Conservation (phyloP, 2,329 filamentous ascomycete genomes). For the Ophidiomyces ophidiicola region DNA sequence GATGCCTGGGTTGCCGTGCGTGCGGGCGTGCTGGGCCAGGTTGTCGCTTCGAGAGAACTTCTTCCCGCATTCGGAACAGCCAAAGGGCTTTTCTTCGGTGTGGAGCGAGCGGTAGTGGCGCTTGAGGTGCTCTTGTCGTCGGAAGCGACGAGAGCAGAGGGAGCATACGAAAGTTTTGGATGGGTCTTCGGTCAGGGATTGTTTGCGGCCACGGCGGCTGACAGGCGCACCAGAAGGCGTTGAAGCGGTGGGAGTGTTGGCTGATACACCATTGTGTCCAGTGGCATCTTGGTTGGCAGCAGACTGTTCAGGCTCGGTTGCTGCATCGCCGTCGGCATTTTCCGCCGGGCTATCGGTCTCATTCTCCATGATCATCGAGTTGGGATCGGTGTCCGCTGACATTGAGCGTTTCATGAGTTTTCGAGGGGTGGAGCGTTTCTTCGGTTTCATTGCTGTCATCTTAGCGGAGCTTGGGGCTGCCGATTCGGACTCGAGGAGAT, state of each 20-base stretch:
- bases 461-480: constrained; percentile 41
- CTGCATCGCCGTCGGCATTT: constrained; percentile 36
- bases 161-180: constrained; percentile 98
- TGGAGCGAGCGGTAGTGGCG: constrained; percentile 96
- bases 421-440: constrained; percentile 34
- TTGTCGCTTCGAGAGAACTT: constrained; percentile 98
- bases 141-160: constrained; percentile 91
- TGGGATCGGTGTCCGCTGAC: constrained; percentile 21
- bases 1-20: constrained; percentile 79
- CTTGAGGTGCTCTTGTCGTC: constrained; percentile 96
- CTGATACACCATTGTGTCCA: constrained; percentile 37
- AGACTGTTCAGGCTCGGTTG: constrained; percentile 26
- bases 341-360: constrained; percentile 22
- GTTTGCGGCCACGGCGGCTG: constrained; percentile 92
- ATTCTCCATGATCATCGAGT: constrained; percentile 21
- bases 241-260: constrained; percentile 33
- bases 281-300: constrained; percentile 35
- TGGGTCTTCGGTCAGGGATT: constrained; percentile 92
- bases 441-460: constrained; percentile 34
- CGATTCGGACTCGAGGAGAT: constrained; percentile 46
- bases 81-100: constrained; percentile 96
- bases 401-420: constrained; percentile 27
- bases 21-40: constrained; percentile 87
- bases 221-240: constrained; percentile 40
- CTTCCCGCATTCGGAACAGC: constrained; percentile 96